Percentiles rank a stretch among this genome's conserved stretches.
Evolutionary conservation across 2,329 filamentous ascomycete genomes (phyloP).

Genomic region (Rhytidhysteron rufulum): DNA sequence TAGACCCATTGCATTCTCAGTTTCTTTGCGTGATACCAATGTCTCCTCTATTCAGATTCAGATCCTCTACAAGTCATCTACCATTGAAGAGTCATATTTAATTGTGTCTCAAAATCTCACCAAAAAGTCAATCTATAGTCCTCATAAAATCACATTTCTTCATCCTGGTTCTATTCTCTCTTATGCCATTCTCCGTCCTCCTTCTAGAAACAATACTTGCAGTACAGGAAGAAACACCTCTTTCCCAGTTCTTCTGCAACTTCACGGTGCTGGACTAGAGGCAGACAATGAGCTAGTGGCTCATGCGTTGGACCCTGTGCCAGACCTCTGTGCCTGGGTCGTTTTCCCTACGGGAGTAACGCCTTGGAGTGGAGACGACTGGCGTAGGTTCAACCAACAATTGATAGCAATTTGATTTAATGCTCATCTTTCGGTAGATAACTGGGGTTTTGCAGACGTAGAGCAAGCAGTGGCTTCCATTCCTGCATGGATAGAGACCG

Average conservation of each 20-base stretch:
- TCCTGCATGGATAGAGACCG: constrained; percentile 46
- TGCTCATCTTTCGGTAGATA: constrained; percentile 31
- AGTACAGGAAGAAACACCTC: constrained; percentile 11
- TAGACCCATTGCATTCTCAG: constrained; percentile 36
- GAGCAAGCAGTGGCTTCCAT: constrained; percentile 51
- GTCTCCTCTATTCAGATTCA: constrained; percentile 20
- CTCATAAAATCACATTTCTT: constrained; percentile 53
- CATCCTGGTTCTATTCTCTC: constrained; percentile 54
- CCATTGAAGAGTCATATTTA: constrained; percentile 11
- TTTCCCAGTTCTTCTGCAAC: constrained; percentile 48
- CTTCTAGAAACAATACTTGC: constrained; percentile 40
- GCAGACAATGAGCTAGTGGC: constrained; percentile 46
- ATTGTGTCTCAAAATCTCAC: constrained; percentile 23
- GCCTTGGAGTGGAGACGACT: constrained; percentile 58
- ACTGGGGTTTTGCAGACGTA: constrained; percentile 55
- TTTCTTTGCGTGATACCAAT: constrained; percentile 21
- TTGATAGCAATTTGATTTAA: not conserved
- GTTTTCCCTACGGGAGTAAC: constrained; percentile 56
- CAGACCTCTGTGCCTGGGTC: constrained; percentile 53
- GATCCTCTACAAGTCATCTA: constrained; percentile 22
- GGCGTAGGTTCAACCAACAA: constrained; percentile 42
- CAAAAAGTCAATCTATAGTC: constrained; percentile 29
- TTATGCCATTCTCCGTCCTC: constrained; percentile 56
- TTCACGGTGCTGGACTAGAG: constrained; percentile 58
- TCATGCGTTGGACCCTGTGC: constrained; percentile 46